phyloP scores from a whole-genome alignment of 2,329 filamentous ascomycete genomes.

The Penicillium sp. region DNA sequence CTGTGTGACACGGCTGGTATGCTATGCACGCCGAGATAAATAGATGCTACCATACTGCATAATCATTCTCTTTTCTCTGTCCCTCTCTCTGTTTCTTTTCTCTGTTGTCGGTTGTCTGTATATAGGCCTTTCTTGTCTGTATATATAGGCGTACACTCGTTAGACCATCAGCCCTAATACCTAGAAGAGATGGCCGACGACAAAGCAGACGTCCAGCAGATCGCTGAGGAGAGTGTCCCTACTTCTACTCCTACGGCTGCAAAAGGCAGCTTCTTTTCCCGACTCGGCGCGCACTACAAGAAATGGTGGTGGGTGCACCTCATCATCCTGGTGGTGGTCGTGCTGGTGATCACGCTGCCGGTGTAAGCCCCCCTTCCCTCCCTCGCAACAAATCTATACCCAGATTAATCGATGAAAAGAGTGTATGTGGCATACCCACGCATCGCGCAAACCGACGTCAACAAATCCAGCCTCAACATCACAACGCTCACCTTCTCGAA shows the following conservation, averaged over 20 bases:
- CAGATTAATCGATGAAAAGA: conserved; percentile 21
- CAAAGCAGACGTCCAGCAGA: background rate
- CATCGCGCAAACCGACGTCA: conserved; percentile 53
- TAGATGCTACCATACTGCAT: no score
- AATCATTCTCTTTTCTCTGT: no score
- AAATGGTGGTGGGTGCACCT: conserved; percentile 55
- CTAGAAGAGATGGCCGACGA: conserved; percentile 7
- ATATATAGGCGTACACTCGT: no score
- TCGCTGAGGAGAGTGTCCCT: background rate
- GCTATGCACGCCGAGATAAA: no score
- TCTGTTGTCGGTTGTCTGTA: no score
- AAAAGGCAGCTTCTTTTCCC: conserved; percentile 24
- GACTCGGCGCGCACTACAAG: conserved; percentile 32
- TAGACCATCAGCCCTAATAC: no score
- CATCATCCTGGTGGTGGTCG: conserved; percentile 47
- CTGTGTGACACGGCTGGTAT: no score
- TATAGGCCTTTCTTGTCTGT: no score
- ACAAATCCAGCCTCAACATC: conserved; percentile 50
- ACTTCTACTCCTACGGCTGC: conserved; percentile 4
- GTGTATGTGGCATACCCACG: conserved; percentile 57
- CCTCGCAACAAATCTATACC: background rate
- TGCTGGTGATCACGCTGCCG: conserved; percentile 53
- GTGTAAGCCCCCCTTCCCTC: conserved; percentile 44
- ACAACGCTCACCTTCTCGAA: conserved; percentile 49
- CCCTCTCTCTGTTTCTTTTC: no score